Conservation (phyloP, 768 basidiomycete genomes). For the Suillus clintonianus region DNA sequence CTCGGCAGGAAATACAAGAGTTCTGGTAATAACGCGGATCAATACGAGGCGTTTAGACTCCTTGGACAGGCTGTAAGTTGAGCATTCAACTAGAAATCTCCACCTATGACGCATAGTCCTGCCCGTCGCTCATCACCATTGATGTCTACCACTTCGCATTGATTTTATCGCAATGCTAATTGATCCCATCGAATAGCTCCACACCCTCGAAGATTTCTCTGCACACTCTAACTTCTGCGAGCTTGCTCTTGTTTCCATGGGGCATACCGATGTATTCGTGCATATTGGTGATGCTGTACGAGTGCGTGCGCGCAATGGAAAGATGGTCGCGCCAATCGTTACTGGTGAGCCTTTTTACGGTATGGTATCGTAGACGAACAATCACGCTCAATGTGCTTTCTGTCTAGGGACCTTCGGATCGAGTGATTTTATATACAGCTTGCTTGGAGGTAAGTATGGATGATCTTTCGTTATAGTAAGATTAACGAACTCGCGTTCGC, state of each 20-base stretch:
- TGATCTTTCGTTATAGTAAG: neutral
- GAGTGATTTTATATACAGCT: conserved; percentile 76
- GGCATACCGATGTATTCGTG: conserved; percentile 74
- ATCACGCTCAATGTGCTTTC: neutral
- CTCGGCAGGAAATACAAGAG: conserved; percentile 66
- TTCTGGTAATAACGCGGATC: conserved; percentile 60
- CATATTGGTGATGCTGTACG: conserved; percentile 85
- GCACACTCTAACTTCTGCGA: conserved; percentile 94
- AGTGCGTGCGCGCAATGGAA: conserved; percentile 73
- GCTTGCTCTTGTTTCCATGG: conserved; percentile 72
- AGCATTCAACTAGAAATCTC: conserved; percentile 15
- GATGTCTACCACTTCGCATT: neutral
- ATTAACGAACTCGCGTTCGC: neutral
- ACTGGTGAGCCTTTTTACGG: conserved; percentile 48
- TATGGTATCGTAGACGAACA: neutral
- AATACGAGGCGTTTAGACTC: conserved; percentile 79
- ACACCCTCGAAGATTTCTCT: conserved; percentile 84
- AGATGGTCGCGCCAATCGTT: conserved; percentile 77
- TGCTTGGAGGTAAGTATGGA: conserved; percentile 62
- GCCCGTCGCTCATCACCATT: neutral
- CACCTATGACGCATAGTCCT: neutral
- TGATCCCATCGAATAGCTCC: conserved; percentile 46
- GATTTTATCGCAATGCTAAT: neutral
- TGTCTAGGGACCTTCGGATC: conserved; percentile 68
- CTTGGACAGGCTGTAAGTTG: conserved; percentile 65